Evolutionary conservation across 192 early-diverging fungal genomes (phyloP), one percentile per base, ranked within the genome.

Genomic region (Coemansia brasiliensis): DNA sequence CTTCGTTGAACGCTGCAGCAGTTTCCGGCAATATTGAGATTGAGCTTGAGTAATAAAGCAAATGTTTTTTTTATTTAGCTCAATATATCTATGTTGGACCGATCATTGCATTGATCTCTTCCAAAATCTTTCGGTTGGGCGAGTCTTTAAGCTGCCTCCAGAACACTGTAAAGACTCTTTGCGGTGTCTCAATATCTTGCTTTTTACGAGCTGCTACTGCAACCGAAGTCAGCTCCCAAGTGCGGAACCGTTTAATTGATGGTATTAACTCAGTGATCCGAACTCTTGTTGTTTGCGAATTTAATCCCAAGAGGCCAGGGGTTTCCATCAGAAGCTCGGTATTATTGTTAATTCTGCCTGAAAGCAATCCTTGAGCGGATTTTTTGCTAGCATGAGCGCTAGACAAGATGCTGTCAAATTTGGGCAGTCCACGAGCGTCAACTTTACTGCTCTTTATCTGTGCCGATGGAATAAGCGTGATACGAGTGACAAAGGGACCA

Each of bases 401-500:
- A 15, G 75, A 52, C 16, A 79, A 24, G 6, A 80, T 66, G 39
- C 61, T 70, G 55, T 80, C 71, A 16, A 80, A 80, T 39, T 57
- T 73, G 5, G 77, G 77, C 64, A 80, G 29, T 10, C 69, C 77
- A n/a, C 43, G 61, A 32, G 57, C 62, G 29, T 66, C 52, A 10
- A 63, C n/a, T 42, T 50, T 55, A 5, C 68, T 40, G 4, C 50
- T 52, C 17, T 16, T 40, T 6, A 32, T 16, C 17, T n/a, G 13
- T 17, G 43, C 29, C 12, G 63, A 12, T 24, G 66, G 65, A 13
- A 74, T 13, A 18, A 74, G 46, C 7, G 55, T 67, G 17, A 80
- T 59, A 27, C 63, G 65, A 12, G 67, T 73, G 39, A 80, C 70
- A 43, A 80, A 80, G 2, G 77, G 71, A n/a, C 71, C 63, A 43